phyloP scores from a whole-genome alignment of 495 filamentous ascomycete genomes.

The Penicillium robsamsonii region DNA sequence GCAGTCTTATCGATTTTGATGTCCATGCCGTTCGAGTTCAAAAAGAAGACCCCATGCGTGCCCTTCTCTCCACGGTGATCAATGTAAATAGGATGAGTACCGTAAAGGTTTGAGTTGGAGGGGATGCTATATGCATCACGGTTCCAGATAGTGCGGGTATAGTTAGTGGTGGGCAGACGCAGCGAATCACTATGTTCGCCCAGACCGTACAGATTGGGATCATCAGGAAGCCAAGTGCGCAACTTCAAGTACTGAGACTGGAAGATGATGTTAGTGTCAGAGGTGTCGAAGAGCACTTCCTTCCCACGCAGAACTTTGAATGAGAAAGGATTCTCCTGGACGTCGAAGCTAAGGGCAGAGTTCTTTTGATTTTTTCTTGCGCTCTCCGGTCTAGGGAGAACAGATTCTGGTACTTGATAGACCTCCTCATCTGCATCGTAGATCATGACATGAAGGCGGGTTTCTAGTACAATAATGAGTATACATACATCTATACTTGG shows the following conservation, averaged over 20 bases:
- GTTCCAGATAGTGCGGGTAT: constrained; percentile 78
- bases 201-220: constrained; percentile 74
- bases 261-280: constrained; percentile 67
- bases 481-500: background rate
- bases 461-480: constrained; percentile 43
- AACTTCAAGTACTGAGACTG: constrained; percentile 76
- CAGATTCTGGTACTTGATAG: constrained; percentile 75
- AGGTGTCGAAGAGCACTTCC: constrained; percentile 79
- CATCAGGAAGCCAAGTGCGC: constrained; percentile 62
- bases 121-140: constrained; percentile 69
- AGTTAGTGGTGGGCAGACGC: constrained; percentile 67
- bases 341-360: constrained; percentile 59
- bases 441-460: constrained; percentile 80
- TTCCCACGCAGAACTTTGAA: constrained; percentile 64
- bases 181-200: constrained; percentile 78
- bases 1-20: constrained; percentile 70
- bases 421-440: constrained; percentile 69
- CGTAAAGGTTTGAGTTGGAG: constrained; percentile 74
- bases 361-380: constrained; percentile 23
- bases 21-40: constrained; percentile 87
- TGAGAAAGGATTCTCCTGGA: constrained; percentile 66
- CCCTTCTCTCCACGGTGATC: constrained; percentile 66
- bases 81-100: constrained; percentile 80
- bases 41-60: constrained; percentile 78
- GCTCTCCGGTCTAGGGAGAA: constrained; percentile 60